Percentiles rank a stretch among this genome's conserved stretches.
phyloP scores from a whole-genome alignment of 495 filamentous ascomycete species.

The Copromyces sp. region DNA sequence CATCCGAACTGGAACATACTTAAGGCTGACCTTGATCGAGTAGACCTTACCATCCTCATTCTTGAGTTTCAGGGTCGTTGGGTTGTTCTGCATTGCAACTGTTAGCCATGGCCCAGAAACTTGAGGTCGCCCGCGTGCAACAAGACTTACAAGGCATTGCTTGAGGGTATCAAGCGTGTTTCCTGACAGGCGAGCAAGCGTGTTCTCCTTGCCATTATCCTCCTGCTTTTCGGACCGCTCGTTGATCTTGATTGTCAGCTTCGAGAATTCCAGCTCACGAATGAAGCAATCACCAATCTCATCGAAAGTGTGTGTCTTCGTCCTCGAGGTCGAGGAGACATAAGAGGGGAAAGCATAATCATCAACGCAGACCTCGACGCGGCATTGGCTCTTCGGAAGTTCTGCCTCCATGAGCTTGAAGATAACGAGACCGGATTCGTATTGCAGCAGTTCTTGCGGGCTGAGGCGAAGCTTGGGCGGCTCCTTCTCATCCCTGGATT shows the following conservation, averaged over 20 bases:
- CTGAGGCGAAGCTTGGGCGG: constrained; percentile 68
- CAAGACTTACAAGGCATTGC: constrained; percentile 61
- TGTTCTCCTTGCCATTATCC: constrained; percentile 54
- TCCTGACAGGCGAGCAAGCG: constrained; percentile 73
- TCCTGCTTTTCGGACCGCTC: constrained; percentile 67
- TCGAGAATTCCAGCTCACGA: constrained; percentile 89
- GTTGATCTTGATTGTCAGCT: constrained; percentile 76
- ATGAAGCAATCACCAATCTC: constrained; percentile 95
- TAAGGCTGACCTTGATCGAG: constrained; percentile 80
- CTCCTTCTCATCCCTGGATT: constrained; percentile 46
- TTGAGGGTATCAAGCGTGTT: constrained; percentile 78
- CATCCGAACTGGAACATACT: constrained; percentile 92
- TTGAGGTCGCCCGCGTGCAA: background rate
- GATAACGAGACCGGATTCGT: constrained; percentile 87
- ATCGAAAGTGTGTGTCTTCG: constrained; percentile 57
- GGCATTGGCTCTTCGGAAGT: constrained; percentile 61
- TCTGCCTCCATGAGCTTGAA: constrained; percentile 89
- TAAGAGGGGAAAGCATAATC: constrained; percentile 91
- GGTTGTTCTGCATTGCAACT: constrained; percentile 56
- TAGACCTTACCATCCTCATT: constrained; percentile 64
- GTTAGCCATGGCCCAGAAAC: constrained; percentile 6
- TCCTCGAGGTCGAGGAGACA: constrained; percentile 60
- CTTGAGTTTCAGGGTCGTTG: constrained; percentile 67
- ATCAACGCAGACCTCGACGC: constrained; percentile 86
- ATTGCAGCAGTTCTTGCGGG: constrained; percentile 65